Conservation (phyloP, 2,329 filamentous ascomycete species). For the Ramularia endophylla region DNA sequence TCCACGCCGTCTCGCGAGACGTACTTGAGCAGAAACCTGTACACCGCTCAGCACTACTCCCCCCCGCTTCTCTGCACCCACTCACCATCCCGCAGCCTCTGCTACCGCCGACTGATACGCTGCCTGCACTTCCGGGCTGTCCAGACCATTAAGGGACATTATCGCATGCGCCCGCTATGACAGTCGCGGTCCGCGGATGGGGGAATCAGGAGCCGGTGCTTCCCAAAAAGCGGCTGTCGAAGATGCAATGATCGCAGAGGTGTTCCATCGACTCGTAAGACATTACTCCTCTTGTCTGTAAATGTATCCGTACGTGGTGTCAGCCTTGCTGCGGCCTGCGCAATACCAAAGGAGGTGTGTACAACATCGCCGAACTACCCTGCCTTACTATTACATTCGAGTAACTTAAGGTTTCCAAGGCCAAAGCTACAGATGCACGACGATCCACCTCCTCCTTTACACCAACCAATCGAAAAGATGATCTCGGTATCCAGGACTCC, state of each 20-base stretch:
- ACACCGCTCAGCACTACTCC: conserved; percentile 6
- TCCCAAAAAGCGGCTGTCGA: conserved; percentile 4
- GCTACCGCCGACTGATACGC: conserved; percentile 72
- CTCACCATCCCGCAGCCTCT: conserved; percentile 93
- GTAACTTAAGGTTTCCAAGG: too few species aligned
- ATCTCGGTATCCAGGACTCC: too few species aligned
- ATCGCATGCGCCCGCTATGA: too few species aligned
- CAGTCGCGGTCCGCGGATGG: not conserved
- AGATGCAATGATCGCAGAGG: conserved; percentile 5
- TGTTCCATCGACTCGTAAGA: conserved; percentile 13
- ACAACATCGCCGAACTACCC: too few species aligned
- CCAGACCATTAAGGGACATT: conserved; percentile 97
- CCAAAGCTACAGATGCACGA: too few species aligned
- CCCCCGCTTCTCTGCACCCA: conserved; percentile 16
- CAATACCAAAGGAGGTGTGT: conserved; percentile 1
- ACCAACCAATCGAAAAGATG: too few species aligned
- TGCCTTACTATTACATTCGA: too few species aligned
- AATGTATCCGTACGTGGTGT: too few species aligned
- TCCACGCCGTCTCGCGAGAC: conserved; percentile 80
- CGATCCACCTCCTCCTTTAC: too few species aligned
- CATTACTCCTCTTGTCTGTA: conserved; percentile 12
- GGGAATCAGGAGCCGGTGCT: conserved; percentile 4
- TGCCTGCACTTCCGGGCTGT: conserved; percentile 72
- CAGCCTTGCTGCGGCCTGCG: too few species aligned
- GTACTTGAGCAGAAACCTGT: conserved; percentile 93